Evolutionary conservation across 495 filamentous ascomycete species (phyloP).

Genomic region (Penicillium lividum): DNA sequence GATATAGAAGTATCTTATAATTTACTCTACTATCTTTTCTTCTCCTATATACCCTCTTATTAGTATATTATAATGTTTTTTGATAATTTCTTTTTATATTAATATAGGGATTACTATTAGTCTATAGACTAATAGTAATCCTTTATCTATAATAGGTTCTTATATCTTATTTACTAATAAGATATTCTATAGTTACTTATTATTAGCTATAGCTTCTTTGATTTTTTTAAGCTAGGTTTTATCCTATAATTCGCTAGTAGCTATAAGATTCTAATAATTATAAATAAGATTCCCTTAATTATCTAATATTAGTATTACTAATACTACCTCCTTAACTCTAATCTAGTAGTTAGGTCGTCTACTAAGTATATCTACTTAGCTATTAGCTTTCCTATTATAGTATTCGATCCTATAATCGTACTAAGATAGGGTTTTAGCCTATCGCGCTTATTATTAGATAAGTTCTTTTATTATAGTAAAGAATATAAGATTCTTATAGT

Average conservation of each 20-base stretch:
- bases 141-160: too few relatives aligned
- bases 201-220: too few relatives aligned
- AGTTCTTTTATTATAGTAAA: conserved; percentile 25
- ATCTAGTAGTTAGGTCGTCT: too few relatives aligned
- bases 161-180: too few relatives aligned
- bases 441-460: conserved; percentile 16
- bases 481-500: conserved; percentile 20
- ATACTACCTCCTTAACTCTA: too few relatives aligned
- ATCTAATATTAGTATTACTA: too few relatives aligned
- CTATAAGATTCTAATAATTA: neutral
- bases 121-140: neutral
- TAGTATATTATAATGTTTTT: neutral
- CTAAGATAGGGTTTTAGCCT: conserved; percentile 3
- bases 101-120: neutral
- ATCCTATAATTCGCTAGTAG: too few relatives aligned
- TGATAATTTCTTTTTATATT: neutral
- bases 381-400: neutral
- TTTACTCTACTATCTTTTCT: neutral
- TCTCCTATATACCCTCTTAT: neutral
- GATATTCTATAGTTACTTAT: too few relatives aligned
- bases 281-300: too few relatives aligned
- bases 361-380: neutral
- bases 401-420: neutral
- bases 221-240: too few relatives aligned
- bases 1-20: neutral